Evolutionary conservation across 73 alveolate genomes (phyloP).

Genomic region (Tetrahymena malaccensis): DNA sequence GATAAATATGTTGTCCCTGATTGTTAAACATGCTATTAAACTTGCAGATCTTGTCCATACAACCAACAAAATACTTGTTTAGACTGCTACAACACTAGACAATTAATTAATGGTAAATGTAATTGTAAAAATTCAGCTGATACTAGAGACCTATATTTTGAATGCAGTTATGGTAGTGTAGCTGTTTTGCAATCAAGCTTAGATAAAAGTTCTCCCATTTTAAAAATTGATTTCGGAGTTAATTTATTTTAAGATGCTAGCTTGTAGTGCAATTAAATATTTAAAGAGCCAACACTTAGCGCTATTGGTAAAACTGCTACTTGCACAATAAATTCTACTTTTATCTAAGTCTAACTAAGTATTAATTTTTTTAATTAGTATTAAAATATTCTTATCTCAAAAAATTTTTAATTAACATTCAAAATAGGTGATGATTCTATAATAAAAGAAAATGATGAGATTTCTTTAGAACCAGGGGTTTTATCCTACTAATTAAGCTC

Average conservation of each 20-base stretch:
- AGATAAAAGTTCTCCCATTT: background rate
- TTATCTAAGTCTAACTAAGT: too few species aligned
- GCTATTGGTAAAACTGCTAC: background rate
- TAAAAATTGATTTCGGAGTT: background rate
- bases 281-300: background rate
- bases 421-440: too few species aligned
- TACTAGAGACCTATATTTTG: background rate
- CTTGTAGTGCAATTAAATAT: background rate
- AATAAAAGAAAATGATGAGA: too few species aligned
- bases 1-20: background rate
- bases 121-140: background rate
- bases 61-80: background rate
- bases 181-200: background rate
- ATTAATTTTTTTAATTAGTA: too few species aligned
- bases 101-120: background rate
- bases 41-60: background rate
- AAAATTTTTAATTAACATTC: too few species aligned
- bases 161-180: background rate
- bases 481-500: too few species aligned
- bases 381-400: too few species aligned
- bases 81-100: background rate
- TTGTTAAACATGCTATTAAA: background rate
- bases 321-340: background rate
- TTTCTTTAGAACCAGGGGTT: too few species aligned
- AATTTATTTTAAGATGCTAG: too few species aligned